phyloP scores from a whole-genome alignment of 345 rosid species.

The Cardamine resedifolia region DNA sequence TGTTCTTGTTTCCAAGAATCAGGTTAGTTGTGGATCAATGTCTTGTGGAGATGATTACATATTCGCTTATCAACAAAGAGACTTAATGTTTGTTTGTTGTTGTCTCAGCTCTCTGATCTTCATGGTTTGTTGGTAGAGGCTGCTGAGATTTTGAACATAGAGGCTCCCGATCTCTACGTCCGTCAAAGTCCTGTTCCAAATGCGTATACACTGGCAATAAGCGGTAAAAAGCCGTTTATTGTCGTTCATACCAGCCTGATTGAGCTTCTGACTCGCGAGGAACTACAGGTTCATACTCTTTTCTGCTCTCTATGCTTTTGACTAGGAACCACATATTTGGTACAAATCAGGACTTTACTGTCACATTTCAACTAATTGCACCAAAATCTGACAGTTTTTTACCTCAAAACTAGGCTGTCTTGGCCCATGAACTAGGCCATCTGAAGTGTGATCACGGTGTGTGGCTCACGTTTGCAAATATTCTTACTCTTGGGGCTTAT shows the following conservation, averaged over 20 bases:
- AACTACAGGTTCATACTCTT: constrained; percentile 70
- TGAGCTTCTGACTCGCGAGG: constrained; percentile 80
- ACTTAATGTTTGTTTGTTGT: background rate
- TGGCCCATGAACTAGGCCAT: constrained; percentile 98
- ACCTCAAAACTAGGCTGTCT: constrained; percentile 65
- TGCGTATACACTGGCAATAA: constrained; percentile 83
- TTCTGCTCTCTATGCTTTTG: background rate
- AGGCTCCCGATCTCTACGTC: constrained; percentile 86
- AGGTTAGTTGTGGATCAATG: constrained; percentile 43
- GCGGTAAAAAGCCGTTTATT: constrained; percentile 90
- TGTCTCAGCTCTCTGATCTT: constrained; percentile 78
- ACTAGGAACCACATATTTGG: background rate
- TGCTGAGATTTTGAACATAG: constrained; percentile 69
- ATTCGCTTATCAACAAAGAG: background rate
- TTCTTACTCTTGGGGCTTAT: constrained; percentile 93
- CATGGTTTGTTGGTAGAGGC: constrained; percentile 83
- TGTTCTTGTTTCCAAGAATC: constrained; percentile 82
- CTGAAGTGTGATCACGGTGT: constrained; percentile 96
- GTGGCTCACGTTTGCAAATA: constrained; percentile 95
- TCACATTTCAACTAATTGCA: background rate
- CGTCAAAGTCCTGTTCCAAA: constrained; percentile 95
- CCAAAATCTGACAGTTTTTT: constrained; percentile 14
- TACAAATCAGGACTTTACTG: background rate
- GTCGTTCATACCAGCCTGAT: constrained; percentile 90
- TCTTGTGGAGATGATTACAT: background rate